A percentile compares a stretch with the other conserved stretches of the same genome.
phyloP scores from a whole-genome alignment of 1,284 basidiomycete species.

The Ustilago loliicola region DNA sequence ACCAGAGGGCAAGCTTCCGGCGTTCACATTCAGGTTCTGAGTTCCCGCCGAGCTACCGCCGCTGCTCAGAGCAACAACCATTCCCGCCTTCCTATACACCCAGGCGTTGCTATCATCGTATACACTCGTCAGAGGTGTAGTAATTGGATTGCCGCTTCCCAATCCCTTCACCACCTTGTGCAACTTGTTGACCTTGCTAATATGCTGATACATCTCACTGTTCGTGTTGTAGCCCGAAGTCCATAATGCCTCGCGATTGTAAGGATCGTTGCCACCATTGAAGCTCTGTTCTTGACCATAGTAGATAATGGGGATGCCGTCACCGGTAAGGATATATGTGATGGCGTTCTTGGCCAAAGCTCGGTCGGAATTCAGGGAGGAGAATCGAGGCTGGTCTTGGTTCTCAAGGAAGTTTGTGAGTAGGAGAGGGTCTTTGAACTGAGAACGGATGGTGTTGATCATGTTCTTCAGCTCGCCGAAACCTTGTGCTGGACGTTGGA shows the following conservation, averaged over 20 bases:
- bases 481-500: slow-evolving; percentile 72
- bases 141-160: slow-evolving; percentile 74
- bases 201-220: slow-evolving; percentile 73
- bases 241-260: slow-evolving; percentile 31
- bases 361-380: slow-evolving; percentile 43
- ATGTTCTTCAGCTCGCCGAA: slow-evolving; percentile 47
- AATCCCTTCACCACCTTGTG: slow-evolving; percentile 75
- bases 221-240: slow-evolving; percentile 43
- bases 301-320: slow-evolving; percentile 76
- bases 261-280: slow-evolving; percentile 71
- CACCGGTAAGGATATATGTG: slow-evolving; percentile 72
- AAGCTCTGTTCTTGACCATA: slow-evolving; percentile 76
- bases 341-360: slow-evolving; percentile 72
- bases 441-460: slow-evolving; percentile 14
- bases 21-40: slow-evolving; percentile 63
- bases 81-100: slow-evolving; percentile 77
- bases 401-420: slow-evolving; percentile 87
- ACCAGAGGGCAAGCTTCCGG: slow-evolving; percentile 71
- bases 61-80: slow-evolving; percentile 79
- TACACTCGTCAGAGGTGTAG: slow-evolving; percentile 73
- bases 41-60: slow-evolving; percentile 73
- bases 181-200: slow-evolving; percentile 76
- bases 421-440: slow-evolving; percentile 72
- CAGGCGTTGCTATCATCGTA: slow-evolving; percentile 71
- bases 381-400: slow-evolving; percentile 81